A percentile compares a stretch with the other conserved stretches of the same genome.
These are phyloP conservation scores for Myochromella boudieri DNA, from an alignment of 768 basidiomycete genomes.

Conservation along the genomic window DNA sequence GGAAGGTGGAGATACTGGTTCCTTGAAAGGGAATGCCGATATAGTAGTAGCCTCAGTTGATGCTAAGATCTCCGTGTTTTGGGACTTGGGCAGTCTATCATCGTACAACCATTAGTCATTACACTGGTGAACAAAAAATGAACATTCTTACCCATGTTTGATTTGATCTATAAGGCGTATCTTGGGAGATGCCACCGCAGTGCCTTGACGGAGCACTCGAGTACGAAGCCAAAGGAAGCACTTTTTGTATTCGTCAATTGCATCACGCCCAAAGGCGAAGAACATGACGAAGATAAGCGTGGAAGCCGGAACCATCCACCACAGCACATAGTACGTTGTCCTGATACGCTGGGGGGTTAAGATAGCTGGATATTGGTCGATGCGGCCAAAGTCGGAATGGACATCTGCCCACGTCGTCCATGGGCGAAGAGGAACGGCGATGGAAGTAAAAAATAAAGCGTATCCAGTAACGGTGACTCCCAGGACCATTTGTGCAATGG, in stretches of 20 bases:
- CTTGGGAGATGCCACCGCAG: background rate
- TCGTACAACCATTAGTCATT: too few species aligned
- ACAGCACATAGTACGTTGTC: constrained; percentile 19
- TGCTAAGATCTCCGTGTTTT: too few species aligned
- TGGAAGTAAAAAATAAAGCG: constrained; percentile 26
- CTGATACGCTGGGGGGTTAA: constrained; percentile 21
- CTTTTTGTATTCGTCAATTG: constrained; percentile 41
- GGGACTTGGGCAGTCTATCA: too few species aligned
- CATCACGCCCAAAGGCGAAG: constrained; percentile 49
- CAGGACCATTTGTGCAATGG: constrained; percentile 42
- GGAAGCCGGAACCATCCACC: background rate
- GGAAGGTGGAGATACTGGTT: too few species aligned
- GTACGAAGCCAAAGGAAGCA: constrained; percentile 23
- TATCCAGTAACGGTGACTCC: constrained; percentile 29
- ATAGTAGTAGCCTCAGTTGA: too few species aligned
- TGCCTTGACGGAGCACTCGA: constrained; percentile 12
- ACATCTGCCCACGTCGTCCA: constrained; percentile 49
- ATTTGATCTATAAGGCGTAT: background rate
- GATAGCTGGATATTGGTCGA: constrained; percentile 18
- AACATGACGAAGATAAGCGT: constrained; percentile 30
- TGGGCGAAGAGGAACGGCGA: constrained; percentile 34
- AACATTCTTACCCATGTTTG: too few species aligned
- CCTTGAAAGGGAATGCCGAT: too few species aligned
- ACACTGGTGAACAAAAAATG: too few species aligned
- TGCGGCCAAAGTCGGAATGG: constrained; percentile 44